These are phyloP conservation scores for Tremella fuciformis DNA, from an alignment of 768 basidiomycete genomes.

Conservation along the genomic window DNA sequence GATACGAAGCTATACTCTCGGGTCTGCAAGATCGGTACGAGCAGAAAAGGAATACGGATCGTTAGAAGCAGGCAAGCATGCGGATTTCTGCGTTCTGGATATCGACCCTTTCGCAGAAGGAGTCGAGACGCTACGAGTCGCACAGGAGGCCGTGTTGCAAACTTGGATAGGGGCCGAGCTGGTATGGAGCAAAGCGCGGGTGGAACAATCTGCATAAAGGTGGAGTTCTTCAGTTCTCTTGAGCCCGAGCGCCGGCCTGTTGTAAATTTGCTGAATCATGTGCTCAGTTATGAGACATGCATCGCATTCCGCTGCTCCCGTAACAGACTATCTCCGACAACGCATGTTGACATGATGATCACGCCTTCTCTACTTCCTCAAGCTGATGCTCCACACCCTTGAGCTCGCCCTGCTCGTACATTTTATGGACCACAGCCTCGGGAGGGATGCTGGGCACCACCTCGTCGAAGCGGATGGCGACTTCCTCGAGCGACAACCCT, in stretches of 20 bases:
- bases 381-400: no score
- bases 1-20: slow-evolving; percentile 13
- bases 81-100: slow-evolving; percentile 24
- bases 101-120: slow-evolving; percentile 26
- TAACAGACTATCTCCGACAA: no score
- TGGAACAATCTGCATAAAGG: not conserved
- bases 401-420: no score
- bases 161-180: slow-evolving; percentile 20
- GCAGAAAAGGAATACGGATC: slow-evolving; percentile 7
- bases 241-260: no score
- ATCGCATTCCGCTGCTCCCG: no score
- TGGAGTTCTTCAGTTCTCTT: no score
- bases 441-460: no score
- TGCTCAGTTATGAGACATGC: no score
- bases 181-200: slow-evolving; percentile 1
- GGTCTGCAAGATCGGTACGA: slow-evolving; percentile 12
- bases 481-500: slow-evolving; percentile 46
- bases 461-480: slow-evolving; percentile 13
- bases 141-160: slow-evolving; percentile 19
- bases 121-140: slow-evolving; percentile 14
- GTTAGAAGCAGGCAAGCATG: slow-evolving; percentile 9
- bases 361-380: no score
- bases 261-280: no score
- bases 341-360: no score
- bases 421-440: no score